These are phyloP conservation scores for Aureobasidium sp. DNA, from an alignment of 2,329 filamentous ascomycete species.

Conservation along the genomic window DNA sequence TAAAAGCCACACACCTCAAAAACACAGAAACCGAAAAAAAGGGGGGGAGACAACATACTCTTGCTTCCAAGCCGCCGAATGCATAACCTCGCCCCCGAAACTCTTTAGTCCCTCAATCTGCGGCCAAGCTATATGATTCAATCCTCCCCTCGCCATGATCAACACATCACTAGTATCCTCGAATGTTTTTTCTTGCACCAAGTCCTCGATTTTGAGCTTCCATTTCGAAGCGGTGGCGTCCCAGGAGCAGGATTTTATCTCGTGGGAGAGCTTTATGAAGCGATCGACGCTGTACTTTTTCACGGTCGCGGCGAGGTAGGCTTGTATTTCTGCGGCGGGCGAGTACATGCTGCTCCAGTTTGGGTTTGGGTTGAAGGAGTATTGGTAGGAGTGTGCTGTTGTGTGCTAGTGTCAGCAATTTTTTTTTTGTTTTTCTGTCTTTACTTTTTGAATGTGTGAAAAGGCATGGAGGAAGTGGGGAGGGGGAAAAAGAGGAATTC, in stretches of 20 bases:
- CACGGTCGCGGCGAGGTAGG: conserved; percentile 28
- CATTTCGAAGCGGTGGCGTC: conserved; percentile 29
- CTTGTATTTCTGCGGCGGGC: conserved; percentile 31
- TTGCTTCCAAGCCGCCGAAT: conserved; percentile 49
- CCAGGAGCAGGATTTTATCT: conserved; percentile 28
- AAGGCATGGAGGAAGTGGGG: no score
- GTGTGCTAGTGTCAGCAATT: no score
- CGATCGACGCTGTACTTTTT: conserved; percentile 31
- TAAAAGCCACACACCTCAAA: not conserved
- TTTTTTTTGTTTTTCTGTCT: not conserved
- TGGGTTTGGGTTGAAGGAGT: conserved; percentile 35
- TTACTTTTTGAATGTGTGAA: no score
- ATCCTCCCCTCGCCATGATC: conserved; percentile 41
- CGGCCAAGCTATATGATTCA: conserved; percentile 47
- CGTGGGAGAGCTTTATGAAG: conserved; percentile 31
- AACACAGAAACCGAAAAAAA: not conserved
- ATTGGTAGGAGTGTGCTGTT: conserved; percentile 35
- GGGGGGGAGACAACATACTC: conserved; percentile 19
- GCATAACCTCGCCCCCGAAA: conserved; percentile 48
- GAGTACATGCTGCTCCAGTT: conserved; percentile 36
- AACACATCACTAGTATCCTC: conserved; percentile 41
- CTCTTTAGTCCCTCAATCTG: conserved; percentile 42
- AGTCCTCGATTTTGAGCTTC: conserved; percentile 29
- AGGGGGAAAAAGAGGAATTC: not conserved
- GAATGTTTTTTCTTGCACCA: conserved; percentile 23